A percentile compares a stretch with the other conserved stretches of the same genome.
These are phyloP conservation scores for Onygenales sp. DNA, from an alignment of 2,329 filamentous ascomycete genomes.

Conservation along the genomic window DNA sequence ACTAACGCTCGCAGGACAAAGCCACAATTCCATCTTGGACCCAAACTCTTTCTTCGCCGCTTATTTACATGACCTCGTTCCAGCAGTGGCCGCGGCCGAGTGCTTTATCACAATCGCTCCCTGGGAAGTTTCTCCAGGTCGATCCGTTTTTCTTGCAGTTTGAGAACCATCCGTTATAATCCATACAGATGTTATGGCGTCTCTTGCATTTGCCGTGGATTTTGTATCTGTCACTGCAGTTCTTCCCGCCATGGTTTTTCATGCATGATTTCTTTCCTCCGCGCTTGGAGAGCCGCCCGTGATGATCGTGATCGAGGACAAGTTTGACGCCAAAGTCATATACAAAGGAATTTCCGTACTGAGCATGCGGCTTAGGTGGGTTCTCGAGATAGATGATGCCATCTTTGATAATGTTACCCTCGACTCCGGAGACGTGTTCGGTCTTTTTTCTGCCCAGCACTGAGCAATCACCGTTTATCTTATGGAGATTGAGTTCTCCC, in stretches of 20 bases:
- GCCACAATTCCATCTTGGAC: background rate
- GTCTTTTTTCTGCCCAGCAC: slow-evolving; percentile 3
- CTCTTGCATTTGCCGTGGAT: slow-evolving; percentile 3
- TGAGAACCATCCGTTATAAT: slow-evolving; percentile 1
- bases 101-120: slow-evolving; percentile 3
- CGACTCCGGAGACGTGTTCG: slow-evolving; percentile 1
- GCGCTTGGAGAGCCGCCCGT: background rate
- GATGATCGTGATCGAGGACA: background rate
- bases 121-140: slow-evolving; percentile 1
- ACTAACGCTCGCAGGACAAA: background rate
- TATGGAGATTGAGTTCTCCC: slow-evolving; percentile 1
- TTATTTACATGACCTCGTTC: slow-evolving; percentile 3
- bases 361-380: background rate
- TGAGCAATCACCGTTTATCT: slow-evolving; percentile 1
- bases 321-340: slow-evolving; percentile 4
- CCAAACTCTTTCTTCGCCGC: background rate
- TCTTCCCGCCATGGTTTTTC: slow-evolving; percentile 3
- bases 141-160: slow-evolving; percentile 2
- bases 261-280: background rate
- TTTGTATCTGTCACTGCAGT: slow-evolving; percentile 5
- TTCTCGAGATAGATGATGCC: slow-evolving; percentile 4
- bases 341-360: slow-evolving; percentile 1
- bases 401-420: slow-evolving; percentile 7
- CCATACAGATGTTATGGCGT: background rate
- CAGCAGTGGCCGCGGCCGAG: slow-evolving; percentile 2